A percentile compares a stretch with the other conserved stretches of the same genome.
These are phyloP conservation scores for Ogataea pilisensis DNA, from an alignment of 805 yeast genomes.

Conservation along the genomic window DNA sequence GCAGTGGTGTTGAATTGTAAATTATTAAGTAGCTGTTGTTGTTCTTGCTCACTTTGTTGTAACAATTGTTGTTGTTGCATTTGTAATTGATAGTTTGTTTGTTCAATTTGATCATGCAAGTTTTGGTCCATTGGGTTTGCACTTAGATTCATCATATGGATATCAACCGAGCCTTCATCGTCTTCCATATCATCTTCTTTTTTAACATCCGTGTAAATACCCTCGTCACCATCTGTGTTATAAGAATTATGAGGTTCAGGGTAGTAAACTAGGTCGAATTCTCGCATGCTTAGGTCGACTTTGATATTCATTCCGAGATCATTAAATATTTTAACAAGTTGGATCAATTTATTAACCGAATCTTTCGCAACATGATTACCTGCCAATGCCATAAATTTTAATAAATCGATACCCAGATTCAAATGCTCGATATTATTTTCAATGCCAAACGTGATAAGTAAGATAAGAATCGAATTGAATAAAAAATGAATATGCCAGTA, in stretches of 20 bases:
- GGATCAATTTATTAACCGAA: conserved; percentile 22
- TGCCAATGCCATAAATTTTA: conserved; percentile 25
- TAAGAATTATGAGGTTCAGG: conserved; percentile 5
- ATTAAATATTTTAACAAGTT: conserved; percentile 19
- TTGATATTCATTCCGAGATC: conserved; percentile 16
- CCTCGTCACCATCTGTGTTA: conserved; percentile 3
- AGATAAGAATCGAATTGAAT: conserved; percentile 32
- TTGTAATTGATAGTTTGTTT: conserved; percentile 14
- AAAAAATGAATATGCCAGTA: conserved; percentile 39
- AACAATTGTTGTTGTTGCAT: conserved; percentile 13
- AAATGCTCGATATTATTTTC: conserved; percentile 10
- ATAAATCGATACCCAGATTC: conserved; percentile 21
- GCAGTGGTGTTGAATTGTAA: not conserved
- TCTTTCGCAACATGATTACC: conserved; percentile 28
- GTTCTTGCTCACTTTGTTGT: conserved; percentile 4
- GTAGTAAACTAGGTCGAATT: conserved; percentile 6
- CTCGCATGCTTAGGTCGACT: conserved; percentile 12
- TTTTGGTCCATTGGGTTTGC: conserved; percentile 14
- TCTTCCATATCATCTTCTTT: not conserved
- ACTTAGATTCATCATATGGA: conserved; percentile 12
- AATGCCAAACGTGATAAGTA: conserved; percentile 19
- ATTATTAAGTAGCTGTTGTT: conserved; percentile 1
- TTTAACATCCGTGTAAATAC: not conserved
- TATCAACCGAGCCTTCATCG: conserved; percentile 5
- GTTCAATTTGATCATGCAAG: conserved; percentile 14